Evolutionary conservation across 192 early-diverging fungal species (phyloP).

Genomic region (Umbelopsis sp.): DNA sequence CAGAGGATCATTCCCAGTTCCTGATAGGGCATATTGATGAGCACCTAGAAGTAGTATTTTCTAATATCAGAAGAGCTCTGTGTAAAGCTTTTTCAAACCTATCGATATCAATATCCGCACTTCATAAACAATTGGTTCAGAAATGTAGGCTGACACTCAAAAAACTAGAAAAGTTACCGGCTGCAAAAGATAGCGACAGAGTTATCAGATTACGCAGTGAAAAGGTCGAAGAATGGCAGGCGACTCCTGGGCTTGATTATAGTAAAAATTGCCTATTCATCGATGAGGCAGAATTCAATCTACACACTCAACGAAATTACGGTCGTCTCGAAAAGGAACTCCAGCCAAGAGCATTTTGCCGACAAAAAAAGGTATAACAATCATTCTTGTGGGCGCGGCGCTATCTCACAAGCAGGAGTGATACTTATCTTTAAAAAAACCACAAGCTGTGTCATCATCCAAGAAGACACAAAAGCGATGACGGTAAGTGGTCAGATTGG

Average conservation of each 20-base stretch:
- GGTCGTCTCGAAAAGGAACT: too few species aligned
- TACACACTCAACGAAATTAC: too few species aligned
- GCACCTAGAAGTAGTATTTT: too few species aligned
- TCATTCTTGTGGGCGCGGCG: too few species aligned
- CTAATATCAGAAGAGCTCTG: too few species aligned
- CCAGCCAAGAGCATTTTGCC: too few species aligned
- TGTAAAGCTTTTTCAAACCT: not conserved
- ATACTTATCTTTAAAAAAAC: conserved; percentile 13
- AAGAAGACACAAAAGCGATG: not conserved
- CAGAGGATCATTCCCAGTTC: not conserved
- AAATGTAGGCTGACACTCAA: too few species aligned
- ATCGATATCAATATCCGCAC: not conserved
- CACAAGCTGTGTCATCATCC: not conserved
- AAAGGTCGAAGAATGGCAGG: not conserved
- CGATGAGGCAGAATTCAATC: conserved; percentile 25
- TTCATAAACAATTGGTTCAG: not conserved
- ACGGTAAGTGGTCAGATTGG: not conserved
- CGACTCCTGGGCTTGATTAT: conserved; percentile 1
- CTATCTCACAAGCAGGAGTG: too few species aligned
- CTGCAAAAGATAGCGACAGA: too few species aligned
- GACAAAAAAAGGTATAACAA: too few species aligned
- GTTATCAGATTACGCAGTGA: too few species aligned
- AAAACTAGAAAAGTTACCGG: too few species aligned
- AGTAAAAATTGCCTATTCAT: conserved; percentile 24
- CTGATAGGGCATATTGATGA: not conserved